phyloP scores from a whole-genome alignment of 2,329 filamentous ascomycete species.

The Sclerotinia sclerotiorum region DNA sequence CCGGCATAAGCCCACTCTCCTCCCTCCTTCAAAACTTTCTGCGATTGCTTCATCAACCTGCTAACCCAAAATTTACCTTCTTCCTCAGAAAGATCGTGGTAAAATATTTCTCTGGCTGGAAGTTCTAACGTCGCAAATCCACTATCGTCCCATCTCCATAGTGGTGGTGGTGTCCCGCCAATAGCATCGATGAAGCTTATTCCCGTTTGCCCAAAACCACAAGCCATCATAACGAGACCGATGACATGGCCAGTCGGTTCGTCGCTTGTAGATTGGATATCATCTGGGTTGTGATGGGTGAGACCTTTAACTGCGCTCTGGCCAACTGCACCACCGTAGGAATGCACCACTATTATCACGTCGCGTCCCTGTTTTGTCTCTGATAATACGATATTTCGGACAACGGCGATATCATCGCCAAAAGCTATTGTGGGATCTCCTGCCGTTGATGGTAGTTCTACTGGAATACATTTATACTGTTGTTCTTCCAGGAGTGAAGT shows the following conservation, averaged over 20 bases:
- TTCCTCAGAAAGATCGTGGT: constrained; percentile 46
- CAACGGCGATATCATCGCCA: constrained; percentile 43
- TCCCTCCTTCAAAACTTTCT: constrained; percentile 45
- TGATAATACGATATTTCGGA: constrained; percentile 39
- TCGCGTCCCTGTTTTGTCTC: constrained; percentile 42
- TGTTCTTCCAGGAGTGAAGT: constrained; percentile 38
- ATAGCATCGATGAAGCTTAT: constrained; percentile 43
- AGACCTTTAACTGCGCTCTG: constrained; percentile 46
- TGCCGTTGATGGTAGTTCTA: constrained; percentile 43
- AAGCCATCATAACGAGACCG: constrained; percentile 44
- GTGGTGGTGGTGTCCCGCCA: constrained; percentile 43
- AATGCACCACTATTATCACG: constrained; percentile 47
- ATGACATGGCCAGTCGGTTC: constrained; percentile 41
- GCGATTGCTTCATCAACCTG: constrained; percentile 43
- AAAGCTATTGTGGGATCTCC: constrained; percentile 39
- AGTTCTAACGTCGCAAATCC: constrained; percentile 43
- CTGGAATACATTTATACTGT: constrained; percentile 38
- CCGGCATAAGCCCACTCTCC: constrained; percentile 38
- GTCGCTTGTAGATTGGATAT: constrained; percentile 14
- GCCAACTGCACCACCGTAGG: constrained; percentile 45
- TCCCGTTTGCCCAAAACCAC: constrained; percentile 43
- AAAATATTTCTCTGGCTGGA: constrained; percentile 44
- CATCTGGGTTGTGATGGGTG: constrained; percentile 30
- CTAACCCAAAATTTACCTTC: constrained; percentile 45
- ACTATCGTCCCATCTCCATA: constrained; percentile 43